Evolutionary conservation across 129 eudicot genomes (phyloP).

Genomic region (Flaveria bidentis): DNA sequence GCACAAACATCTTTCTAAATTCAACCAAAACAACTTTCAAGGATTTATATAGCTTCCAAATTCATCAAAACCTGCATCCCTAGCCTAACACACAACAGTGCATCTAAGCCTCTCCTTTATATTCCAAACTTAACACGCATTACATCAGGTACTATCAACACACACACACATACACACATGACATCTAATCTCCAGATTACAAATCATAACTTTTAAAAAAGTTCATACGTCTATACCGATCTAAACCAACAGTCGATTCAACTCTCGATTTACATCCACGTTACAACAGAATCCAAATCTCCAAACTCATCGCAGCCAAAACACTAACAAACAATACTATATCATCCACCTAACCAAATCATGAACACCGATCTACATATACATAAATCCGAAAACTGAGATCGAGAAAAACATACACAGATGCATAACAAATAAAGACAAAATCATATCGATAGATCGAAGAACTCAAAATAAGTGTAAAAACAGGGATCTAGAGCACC

Average conservation of each 20-base stretch:
- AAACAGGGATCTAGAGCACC: conserved; percentile 16
- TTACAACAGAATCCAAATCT: background rate
- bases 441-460: conserved; percentile 14
- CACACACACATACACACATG: background rate
- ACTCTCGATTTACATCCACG: background rate
- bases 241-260: background rate
- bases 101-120: background rate
- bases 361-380: background rate
- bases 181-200: conserved; percentile 17
- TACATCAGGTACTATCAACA: background rate
- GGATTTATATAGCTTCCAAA: background rate
- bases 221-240: conserved; percentile 20
- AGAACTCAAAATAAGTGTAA: background rate
- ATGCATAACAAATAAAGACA: background rate
- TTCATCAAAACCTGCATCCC: no score
- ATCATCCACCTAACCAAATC: background rate
- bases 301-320: conserved; percentile 6
- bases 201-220: background rate
- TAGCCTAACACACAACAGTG: background rate
- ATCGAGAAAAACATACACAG: conserved; percentile 6
- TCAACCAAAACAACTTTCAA: background rate
- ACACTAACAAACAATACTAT: background rate
- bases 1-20: background rate
- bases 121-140: background rate
- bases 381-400: background rate